Evolutionary conservation across 352 stramenopile genomes (phyloP), one percentile per base, ranked within the genome.

Genomic region (Phytophthora sansomeana): DNA sequence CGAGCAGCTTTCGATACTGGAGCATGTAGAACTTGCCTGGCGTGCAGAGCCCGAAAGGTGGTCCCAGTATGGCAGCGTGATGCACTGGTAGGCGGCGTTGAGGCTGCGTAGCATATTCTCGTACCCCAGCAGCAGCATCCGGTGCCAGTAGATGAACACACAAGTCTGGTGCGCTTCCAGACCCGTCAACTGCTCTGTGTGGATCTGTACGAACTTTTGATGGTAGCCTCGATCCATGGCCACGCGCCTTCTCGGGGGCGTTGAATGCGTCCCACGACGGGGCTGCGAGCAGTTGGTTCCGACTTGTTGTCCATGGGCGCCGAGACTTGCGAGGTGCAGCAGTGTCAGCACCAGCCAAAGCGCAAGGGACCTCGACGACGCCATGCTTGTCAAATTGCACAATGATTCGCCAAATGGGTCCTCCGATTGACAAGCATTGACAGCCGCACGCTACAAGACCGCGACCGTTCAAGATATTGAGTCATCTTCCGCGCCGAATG

Each of bases 131-230:
- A 90, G 49, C 32, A 86, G 72, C 58, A 78, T 72, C 48, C 81
- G 83, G 42, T 92, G 83, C 81, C 83, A 92, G 69, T 90, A 90
- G 19, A 80, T 78, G 65, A 92, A 92, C 60, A 89, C 76, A 55
- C 81, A 90, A 38, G 67, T 67, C 11, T 63, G 46, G 47, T 92
- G 80, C 19, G 83, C 83, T 49, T 90, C 77, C 5, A 77, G 58
- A 16, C 81, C 81, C 6, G 69, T 83, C 21, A 69, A 17, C 5
- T 59, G 54, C 29, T 87, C 72, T 14, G 49, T 76, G 71, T 92
- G 79, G 28, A 92, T 80, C 59, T 89, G 70, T n/a, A 89, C 67
- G 58, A 90, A 92, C 54, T 81, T 83, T 24, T 73, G 54, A 50
- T 85, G 60, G 42, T 69, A 71, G 5, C 76, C 78, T 43, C 32